A percentile compares a stretch with the other conserved stretches of the same genome.
These are phyloP conservation scores for Acephala macrosclerotiorum DNA, from an alignment of 2,329 filamentous ascomycete genomes.

Conservation along the genomic window DNA sequence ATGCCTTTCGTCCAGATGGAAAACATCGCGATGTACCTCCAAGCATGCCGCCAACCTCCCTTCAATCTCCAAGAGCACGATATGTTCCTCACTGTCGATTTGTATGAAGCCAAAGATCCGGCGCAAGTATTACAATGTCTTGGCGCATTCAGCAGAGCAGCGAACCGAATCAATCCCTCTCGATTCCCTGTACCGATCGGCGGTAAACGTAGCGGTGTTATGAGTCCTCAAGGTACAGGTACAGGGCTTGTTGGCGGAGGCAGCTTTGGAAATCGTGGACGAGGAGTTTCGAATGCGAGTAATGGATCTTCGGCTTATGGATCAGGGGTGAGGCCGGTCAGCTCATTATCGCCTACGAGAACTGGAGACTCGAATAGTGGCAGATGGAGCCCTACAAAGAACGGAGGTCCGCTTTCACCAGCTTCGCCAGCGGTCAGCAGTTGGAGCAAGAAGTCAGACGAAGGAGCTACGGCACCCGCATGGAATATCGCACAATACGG, in stretches of 20 bases:
- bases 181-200: conserved; percentile 81
- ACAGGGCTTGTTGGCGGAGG: conserved; percentile 56
- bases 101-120: conserved; percentile 95
- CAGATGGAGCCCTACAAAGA: conserved; percentile 69
- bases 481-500: conserved; percentile 99
- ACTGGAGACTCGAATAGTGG: conserved; percentile 55
- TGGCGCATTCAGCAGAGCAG: conserved; percentile 87
- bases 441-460: conserved; percentile 88
- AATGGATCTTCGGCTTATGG: conserved; percentile 60
- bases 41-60: conserved; percentile 83
- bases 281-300: conserved; percentile 64
- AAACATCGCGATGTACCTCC: conserved; percentile 96
- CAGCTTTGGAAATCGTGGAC: conserved; percentile 49
- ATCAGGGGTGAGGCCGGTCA: conserved; percentile 50
- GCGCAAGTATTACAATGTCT: conserved; percentile 95
- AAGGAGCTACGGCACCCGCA: conserved; percentile 82
- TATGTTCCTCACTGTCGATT: conserved; percentile 94
- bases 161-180: conserved; percentile 75
- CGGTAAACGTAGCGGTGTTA: conserved; percentile 64
- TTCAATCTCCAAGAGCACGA: conserved; percentile 92
- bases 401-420: conserved; percentile 61
- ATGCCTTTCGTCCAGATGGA: conserved; percentile 99
- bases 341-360: conserved; percentile 44
- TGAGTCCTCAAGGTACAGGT: conserved; percentile 74
- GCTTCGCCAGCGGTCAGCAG: conserved; percentile 73